Evolutionary conservation across 164 flowering plant species (phyloP), one percentile per base, ranked within the genome.

Genomic region (Amborella trichopoda): DNA sequence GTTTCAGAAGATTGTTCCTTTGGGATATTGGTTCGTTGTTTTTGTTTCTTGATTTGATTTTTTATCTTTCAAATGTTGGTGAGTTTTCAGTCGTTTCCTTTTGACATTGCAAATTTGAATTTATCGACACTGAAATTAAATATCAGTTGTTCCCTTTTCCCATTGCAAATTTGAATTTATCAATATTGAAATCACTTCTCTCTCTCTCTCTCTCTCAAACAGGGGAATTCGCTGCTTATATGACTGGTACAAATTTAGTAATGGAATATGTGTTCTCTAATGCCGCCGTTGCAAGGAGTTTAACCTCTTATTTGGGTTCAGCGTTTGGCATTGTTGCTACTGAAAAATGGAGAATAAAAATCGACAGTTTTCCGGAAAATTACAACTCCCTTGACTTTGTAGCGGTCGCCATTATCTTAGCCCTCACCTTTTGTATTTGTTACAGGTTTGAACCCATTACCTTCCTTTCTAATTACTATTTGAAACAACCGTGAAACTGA

Each of bases 221-320:
- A 82, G 91, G 94, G 1, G 94, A 84, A 48, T 75, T 84, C 23
- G 76, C 73, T 20, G 94, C 80, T 3, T 84, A 73, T 34, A 5
- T 84, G 19, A 65, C 86, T 4, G 94, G 84, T 0, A 73, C 89
- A 4, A 84, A 84, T 52, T 71, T 84, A 6, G 59, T 84, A 20
- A 68, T 81, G 78, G 94, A 84, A 37, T 80, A 81, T 53, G 89
- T 84, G 1, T 52, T 81, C 34, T 81, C 89, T 1, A 81, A 81
- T 54, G 94, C 89, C 18, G 94, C 87, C 1, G 82, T 84, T 0
- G 68, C 89, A 1, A 65, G 94, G 22, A 63, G 84, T 46, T 75
- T 81, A 60, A 81, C 89, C 11, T 69, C 74, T 2, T 84, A 81
- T 46, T 26, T 84, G 3, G 78, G 69, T 0, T 30, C 75, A 2